Conservation (phyloP, 805 yeast species). For the Kuraishia piskuri region DNA sequence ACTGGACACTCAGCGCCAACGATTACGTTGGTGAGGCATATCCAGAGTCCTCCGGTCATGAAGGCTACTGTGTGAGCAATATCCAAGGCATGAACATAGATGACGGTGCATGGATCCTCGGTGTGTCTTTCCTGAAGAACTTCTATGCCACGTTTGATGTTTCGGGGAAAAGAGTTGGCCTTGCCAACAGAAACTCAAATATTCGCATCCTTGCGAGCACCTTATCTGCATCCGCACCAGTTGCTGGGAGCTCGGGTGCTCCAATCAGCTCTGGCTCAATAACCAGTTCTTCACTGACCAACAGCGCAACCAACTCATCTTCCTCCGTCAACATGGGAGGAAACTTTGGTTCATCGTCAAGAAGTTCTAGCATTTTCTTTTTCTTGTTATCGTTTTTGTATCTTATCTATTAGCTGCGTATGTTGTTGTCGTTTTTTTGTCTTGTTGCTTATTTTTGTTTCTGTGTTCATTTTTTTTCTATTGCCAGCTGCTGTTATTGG, state of each 20-base stretch:
- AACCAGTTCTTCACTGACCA: not conserved
- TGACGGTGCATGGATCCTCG: slow-evolving; percentile 48
- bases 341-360: not conserved
- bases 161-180: slow-evolving; percentile 39
- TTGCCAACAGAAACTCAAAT: slow-evolving; percentile 34
- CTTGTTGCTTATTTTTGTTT: not conserved
- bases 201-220: slow-evolving; percentile 14
- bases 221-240: not conserved
- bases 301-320: not conserved
- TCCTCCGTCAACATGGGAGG: not conserved
- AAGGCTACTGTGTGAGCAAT: slow-evolving; percentile 54
- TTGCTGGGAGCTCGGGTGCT: not conserved
- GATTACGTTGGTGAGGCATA: slow-evolving; percentile 44
- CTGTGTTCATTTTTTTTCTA: not conserved
- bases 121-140: slow-evolving; percentile 49
- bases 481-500: not conserved
- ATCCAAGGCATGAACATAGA: slow-evolving; percentile 44
- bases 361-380: not conserved
- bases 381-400: not conserved
- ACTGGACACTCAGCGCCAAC: slow-evolving; percentile 33
- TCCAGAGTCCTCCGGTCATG: slow-evolving; percentile 21
- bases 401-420: not conserved
- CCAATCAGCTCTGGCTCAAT: not conserved
- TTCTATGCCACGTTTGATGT: slow-evolving; percentile 53
- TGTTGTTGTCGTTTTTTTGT: not conserved